Evolutionary conservation across 139 green algal species (phyloP).

Genomic region (Zygnema cylindricum): DNA sequence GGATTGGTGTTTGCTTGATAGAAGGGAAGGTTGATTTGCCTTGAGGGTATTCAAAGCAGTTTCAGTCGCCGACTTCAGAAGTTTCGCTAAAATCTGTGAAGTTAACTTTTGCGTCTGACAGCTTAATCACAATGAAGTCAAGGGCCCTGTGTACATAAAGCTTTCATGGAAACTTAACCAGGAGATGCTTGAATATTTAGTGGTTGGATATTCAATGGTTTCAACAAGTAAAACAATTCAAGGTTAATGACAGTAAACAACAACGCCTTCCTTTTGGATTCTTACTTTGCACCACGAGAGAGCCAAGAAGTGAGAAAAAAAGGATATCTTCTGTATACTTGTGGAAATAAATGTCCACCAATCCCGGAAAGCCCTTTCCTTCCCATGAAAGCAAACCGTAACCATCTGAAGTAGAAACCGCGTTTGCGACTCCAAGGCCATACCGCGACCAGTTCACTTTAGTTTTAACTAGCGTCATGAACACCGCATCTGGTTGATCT

Average conservation of each 20-base stretch:
- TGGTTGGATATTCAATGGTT: too few relatives aligned
- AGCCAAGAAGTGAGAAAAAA: too few relatives aligned
- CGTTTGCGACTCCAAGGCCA: background rate
- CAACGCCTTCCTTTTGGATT: too few relatives aligned
- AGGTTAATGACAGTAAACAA: too few relatives aligned
- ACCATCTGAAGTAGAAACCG: background rate
- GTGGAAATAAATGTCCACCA: background rate
- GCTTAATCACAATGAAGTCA: background rate
- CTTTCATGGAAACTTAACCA: too few relatives aligned
- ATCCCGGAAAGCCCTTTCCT: background rate
- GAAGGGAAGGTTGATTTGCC: background rate
- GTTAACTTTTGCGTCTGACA: background rate
- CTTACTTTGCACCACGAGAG: too few relatives aligned
- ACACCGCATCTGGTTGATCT: background rate
- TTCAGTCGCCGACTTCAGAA: background rate
- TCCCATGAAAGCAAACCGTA: background rate
- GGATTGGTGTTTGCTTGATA: background rate
- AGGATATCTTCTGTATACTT: background rate
- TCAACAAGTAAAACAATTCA: too few relatives aligned
- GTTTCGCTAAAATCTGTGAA: background rate
- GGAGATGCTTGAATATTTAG: too few relatives aligned
- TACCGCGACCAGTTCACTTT: background rate
- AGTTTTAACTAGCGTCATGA: background rate
- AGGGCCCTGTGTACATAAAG: too few relatives aligned
- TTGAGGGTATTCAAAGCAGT: background rate